phyloP scores from a whole-genome alignment of 257 asterid genomes.

The Capsicum baccatum region DNA sequence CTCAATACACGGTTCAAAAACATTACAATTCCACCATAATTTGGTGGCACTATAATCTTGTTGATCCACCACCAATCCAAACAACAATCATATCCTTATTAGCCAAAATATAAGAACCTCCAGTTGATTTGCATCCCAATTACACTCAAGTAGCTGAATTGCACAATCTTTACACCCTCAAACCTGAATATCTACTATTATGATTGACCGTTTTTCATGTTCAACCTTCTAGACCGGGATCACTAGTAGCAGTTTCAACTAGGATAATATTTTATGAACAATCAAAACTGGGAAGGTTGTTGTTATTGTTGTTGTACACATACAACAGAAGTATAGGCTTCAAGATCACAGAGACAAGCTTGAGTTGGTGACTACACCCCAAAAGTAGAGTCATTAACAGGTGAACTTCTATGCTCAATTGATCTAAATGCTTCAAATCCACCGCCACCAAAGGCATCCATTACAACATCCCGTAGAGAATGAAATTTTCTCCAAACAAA shows the following conservation, averaged over 20 bases:
- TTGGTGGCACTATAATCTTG: neutral
- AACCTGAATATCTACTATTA: neutral
- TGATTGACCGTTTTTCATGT: neutral
- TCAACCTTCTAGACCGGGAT: neutral
- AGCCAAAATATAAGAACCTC: neutral
- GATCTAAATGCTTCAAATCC: slow-evolving; percentile 17
- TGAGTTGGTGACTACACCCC: slow-evolving; percentile 13
- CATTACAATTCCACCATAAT: neutral
- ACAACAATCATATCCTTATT: neutral
- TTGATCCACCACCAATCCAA: slow-evolving; percentile 17
- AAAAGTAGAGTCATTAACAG: neutral
- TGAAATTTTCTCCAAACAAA: slow-evolving; percentile 9
- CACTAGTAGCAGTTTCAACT: neutral
- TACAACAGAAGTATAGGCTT: neutral
- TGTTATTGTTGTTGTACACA: neutral
- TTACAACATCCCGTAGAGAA: neutral
- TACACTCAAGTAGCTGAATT: neutral
- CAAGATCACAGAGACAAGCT: neutral
- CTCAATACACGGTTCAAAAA: neutral
- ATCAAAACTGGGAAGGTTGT: neutral
- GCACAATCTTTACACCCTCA: neutral
- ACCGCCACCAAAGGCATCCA: neutral
- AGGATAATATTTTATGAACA: neutral
- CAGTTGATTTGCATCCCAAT: neutral
- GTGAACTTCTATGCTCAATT: neutral